Evolutionary conservation across 345 rosid genomes (phyloP), one percentile per base, ranked within the genome.

Genomic region (Salix brachista): DNA sequence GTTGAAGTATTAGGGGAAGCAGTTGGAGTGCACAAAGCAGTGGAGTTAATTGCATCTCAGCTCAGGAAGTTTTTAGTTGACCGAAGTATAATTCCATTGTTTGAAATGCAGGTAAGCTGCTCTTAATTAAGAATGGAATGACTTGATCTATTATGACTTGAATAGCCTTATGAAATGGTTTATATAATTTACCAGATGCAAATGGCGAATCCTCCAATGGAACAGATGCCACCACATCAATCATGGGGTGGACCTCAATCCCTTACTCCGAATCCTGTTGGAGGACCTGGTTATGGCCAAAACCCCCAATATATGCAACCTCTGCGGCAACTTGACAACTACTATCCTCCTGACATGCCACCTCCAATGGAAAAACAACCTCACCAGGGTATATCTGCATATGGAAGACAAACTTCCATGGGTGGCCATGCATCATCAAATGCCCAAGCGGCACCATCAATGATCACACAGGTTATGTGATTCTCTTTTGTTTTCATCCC

Each of bases 31-130:
- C 98, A 96, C 78, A 94, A 88, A 85, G 94, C 91, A 42, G 79
- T 96, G 82, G 98, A 96, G 90, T 88, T 96, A 73, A 89, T 96
- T 82, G 97, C 97, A 65, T 91, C 96, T 86, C 97, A 94, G 78
- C 89, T 96, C 73, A 89, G 98, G 82, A 96, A 94, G 90, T 96
- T 96, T 85, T 84, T 96, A 75, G 99, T 96, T 77, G 99, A 96
- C 80, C 97, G 94, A 74, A 90, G 98, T 84, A 88, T 96, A 76
- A 92, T 96, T 67, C 97, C 93, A 6, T 83, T 85, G 60, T 96
- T 96, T 89, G 98, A 96, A 88, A 86, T 85, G 80, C 94, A 90
- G 62, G 99, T 94, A 80, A 82, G 88, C 37, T 72, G 41, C 83
- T 80, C 23, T 71, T 71, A 71, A 65, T 21, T 69, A 56, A 41